Base-by-base conservation (phyloP, 768 basidiomycete species). In the Leccinum variicolor region DNA sequence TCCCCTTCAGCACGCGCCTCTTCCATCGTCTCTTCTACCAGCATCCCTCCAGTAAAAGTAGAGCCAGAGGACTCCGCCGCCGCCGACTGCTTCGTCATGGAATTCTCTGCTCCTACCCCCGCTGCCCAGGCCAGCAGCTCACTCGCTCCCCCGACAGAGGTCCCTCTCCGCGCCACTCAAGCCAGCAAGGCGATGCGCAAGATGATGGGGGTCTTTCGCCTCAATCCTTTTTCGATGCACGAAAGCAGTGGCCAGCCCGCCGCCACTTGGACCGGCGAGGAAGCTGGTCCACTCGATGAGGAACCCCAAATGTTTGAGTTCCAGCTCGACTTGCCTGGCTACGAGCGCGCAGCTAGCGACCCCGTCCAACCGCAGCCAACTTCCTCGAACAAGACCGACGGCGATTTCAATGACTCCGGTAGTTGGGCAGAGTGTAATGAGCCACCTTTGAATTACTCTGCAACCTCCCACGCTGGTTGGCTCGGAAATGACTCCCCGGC, bases 121-220 rank as follows among this genome's bases (percentile, higher is more conserved):
- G 60, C 63, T 68, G 59, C 73, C 55, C 61, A 80, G 74, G 62
- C 71, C 0, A 74, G 72, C 28, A 64, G 63, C 58, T 70, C 76
- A 0, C 73, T 80, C 52, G 81, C 80, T 1, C 82, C 83, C 1
- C 84, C 83, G 2, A 83, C 81, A 33, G 83, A 84, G 66, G 88
- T 89, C 1, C 88, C 89, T 8, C 79, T 89, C 14, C 86, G 89
- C 48, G 89, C 89, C 8, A 90, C 87, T 0, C 85, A 89, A 64
- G 89, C 88, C 1, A 78, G 81, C 59, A 78, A 81, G 48, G 78
- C 81, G 46, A 90, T 90, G 89, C 81, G 85, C 54, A 74, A 76
- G 50, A 84, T 90, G 84, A 92, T 92, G 89, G 82, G 82, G 45
- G 83, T 85, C 21, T 89, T 91, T 69, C 81, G 89, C 8, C 78